These are phyloP conservation scores for Chenopodium album DNA, from an alignment of 148 eudicot genomes.

Conservation along the genomic window DNA sequence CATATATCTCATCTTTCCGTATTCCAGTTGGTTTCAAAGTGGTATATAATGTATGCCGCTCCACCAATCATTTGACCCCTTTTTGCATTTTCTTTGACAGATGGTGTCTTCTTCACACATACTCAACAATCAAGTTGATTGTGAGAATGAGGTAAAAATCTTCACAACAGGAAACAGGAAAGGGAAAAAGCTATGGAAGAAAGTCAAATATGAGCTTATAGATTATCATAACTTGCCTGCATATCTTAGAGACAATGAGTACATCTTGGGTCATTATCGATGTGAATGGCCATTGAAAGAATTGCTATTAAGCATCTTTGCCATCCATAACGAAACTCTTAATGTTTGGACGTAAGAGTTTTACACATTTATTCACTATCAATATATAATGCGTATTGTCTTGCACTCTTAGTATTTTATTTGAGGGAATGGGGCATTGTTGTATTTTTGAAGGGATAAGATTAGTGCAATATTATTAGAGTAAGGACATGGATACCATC, in stretches of 20 bases:
- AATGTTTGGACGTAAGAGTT: slow-evolving; percentile 61
- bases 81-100: slow-evolving; percentile 10
- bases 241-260: slow-evolving; percentile 49
- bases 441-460: background rate
- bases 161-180: slow-evolving; percentile 11
- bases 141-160: slow-evolving; percentile 30
- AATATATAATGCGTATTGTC: background rate
- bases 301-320: slow-evolving; percentile 42
- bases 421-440: background rate
- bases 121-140: slow-evolving; percentile 22
- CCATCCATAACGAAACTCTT: slow-evolving; percentile 55
- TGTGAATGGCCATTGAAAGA: slow-evolving; percentile 55
- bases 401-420: background rate
- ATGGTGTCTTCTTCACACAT: slow-evolving; percentile 28
- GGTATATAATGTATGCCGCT: background rate
- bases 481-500: no score
- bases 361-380: background rate
- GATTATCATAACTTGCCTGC: slow-evolving; percentile 54
- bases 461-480: no score
- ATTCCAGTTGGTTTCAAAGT: background rate
- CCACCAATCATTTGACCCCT: background rate
- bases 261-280: slow-evolving; percentile 48
- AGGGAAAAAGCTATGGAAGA: slow-evolving; percentile 33
- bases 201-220: slow-evolving; percentile 36
- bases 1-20: background rate